These are phyloP conservation scores for Calendula officinalis DNA, from an alignment of 129 eudicot species.

Conservation along the genomic window DNA sequence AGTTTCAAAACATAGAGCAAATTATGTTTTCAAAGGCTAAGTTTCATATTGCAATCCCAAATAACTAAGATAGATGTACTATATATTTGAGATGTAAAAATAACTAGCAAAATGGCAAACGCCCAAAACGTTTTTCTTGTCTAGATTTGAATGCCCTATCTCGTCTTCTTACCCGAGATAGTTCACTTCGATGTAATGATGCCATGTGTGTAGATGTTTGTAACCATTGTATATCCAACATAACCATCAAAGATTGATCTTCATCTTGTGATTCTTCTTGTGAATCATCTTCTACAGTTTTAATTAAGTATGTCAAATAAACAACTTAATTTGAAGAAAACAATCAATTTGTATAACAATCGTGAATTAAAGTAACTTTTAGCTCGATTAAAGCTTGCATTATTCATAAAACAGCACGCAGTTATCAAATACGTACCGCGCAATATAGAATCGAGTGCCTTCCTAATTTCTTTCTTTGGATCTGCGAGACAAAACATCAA, in stretches of 20 bases:
- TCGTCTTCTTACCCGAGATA: constrained; percentile 56
- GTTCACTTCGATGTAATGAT: constrained; percentile 45
- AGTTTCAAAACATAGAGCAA: too few relatives aligned
- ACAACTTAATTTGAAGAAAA: not conserved
- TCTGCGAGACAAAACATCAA: constrained; percentile 34
- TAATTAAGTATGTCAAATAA: constrained; percentile 14
- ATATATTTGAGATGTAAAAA: too few relatives aligned
- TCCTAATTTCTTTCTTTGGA: constrained; percentile 26
- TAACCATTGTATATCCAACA: constrained; percentile 46
- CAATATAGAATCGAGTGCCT: constrained; percentile 34
- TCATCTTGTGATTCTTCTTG: constrained; percentile 16
- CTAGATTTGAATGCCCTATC: constrained; percentile 56
- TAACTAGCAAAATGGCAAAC: constrained; percentile 14
- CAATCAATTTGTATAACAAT: not conserved
- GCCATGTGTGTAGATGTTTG: constrained; percentile 20
- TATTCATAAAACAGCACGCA: not conserved
- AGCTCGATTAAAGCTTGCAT: not conserved
- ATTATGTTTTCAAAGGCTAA: too few relatives aligned
- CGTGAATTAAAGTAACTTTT: not conserved
- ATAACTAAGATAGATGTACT: too few relatives aligned
- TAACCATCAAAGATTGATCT: not conserved
- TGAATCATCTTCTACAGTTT: constrained; percentile 39
- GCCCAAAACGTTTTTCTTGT: constrained; percentile 37
- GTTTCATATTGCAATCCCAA: too few relatives aligned
- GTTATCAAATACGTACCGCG: constrained; percentile 40